Base-by-base conservation (phyloP, 805 yeast species). In the Yarrowia keelungensis region DNA sequence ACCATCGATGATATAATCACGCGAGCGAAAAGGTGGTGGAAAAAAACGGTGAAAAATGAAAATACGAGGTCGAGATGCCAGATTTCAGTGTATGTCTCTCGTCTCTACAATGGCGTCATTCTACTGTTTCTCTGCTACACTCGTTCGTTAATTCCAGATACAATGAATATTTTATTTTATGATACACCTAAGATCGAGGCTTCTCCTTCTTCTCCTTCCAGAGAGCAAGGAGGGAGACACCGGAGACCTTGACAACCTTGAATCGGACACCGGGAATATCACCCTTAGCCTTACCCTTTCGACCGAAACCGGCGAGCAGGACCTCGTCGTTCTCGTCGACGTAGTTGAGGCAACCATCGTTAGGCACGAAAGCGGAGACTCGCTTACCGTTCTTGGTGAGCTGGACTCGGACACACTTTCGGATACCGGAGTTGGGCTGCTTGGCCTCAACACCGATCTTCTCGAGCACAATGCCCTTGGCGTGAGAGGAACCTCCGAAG, bases 261-360 rank as follows among this genome's bases (percentile, higher is more conserved):
- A 95, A 95, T 91, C 99, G 95, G 83, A 95, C 99, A 92, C 99
- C 99, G 85, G 99, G 99, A 82, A 95, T 94, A 93, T 95, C 99
- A 89, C 99, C 99, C 97, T 95, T 95, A 84, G 99, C 99, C 89
- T 95, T 95, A 88, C 99, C 99, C 89, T 97, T 95, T 88, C 98
- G 92, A 92, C 99, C 99, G 92, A 95, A 95, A 89, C 99, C 99
- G 81, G 99, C 98, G 79, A 95, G 88, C 81, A 95, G 87, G 79
- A 95, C 99, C 86, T 95, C 98, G 87, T 95, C 99, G 89, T 95
- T 95, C 88, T 95, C 98, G 83, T 95, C 99, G 80, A 95, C 98
- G 79, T 89, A 95, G 95, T 95, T 95, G 85, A 95, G 87, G 89
- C 99, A 95, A 94, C 99, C 99, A 86, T 95, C 99, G 81, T 95